phyloP scores from a whole-genome alignment of 352 stramenopile species.

The Phytophthora meadii region DNA sequence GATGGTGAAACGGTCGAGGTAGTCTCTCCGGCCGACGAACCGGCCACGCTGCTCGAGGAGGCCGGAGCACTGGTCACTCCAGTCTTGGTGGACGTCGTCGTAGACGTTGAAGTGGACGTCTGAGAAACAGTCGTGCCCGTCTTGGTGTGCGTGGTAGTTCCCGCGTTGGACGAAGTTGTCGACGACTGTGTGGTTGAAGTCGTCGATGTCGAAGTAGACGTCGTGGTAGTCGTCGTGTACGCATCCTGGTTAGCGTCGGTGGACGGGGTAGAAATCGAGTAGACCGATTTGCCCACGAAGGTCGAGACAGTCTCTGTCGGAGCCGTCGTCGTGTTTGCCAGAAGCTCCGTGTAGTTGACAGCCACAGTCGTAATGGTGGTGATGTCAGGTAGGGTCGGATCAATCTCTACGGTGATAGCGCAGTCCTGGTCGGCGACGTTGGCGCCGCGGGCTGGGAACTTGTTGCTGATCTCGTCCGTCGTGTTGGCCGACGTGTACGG shows the following conservation, averaged over 20 bases:
- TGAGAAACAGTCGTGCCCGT: constrained; percentile 32
- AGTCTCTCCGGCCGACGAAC: not conserved
- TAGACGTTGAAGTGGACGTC: constrained; percentile 25
- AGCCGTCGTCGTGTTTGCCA: constrained; percentile 28
- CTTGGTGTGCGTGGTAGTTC: constrained; percentile 19
- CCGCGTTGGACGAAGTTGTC: constrained; percentile 8
- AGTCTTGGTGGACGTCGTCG: constrained; percentile 21
- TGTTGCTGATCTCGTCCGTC: constrained; percentile 19
- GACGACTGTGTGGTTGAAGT: constrained; percentile 23
- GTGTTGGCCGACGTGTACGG: constrained; percentile 19
- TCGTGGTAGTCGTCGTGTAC: constrained; percentile 27
- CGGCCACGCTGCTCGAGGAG: not conserved
- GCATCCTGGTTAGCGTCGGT: constrained; percentile 26
- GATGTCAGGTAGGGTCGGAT: constrained; percentile 24
- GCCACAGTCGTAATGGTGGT: constrained; percentile 28
- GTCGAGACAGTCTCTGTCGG: constrained; percentile 29
- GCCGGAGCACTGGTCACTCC: not conserved
- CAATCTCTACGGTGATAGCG: constrained; percentile 20
- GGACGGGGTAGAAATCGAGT: constrained; percentile 12
- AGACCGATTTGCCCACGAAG: constrained; percentile 15
- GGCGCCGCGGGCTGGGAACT: constrained; percentile 22
- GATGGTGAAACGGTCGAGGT: not conserved
- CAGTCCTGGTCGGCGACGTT: constrained; percentile 33
- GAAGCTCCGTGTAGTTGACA: constrained; percentile 26
- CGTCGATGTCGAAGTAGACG: constrained; percentile 20